These are phyloP conservation scores for Limonomyces culmigenus DNA, from an alignment of 1,284 basidiomycete genomes.

Conservation along the genomic window DNA sequence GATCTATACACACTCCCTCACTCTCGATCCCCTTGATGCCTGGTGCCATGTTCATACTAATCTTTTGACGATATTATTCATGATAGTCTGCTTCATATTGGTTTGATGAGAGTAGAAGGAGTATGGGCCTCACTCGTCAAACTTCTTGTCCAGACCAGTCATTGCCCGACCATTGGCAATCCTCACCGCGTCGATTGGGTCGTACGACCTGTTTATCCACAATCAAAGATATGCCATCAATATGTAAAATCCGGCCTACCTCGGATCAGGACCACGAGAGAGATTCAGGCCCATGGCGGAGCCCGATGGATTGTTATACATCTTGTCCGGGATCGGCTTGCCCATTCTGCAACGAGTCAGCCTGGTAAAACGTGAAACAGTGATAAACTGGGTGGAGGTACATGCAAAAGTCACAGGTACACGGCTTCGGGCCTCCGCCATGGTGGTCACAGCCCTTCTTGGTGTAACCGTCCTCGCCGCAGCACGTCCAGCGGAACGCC, in stretches of 20 bases:
- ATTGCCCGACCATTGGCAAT: neutral
- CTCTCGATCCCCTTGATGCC: no score
- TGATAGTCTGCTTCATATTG: no score
- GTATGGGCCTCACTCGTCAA: no score
- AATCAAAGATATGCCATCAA: neutral
- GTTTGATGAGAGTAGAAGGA: no score
- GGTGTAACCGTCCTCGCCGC: constrained; percentile 15
- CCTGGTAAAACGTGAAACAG: no score
- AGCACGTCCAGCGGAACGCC: constrained; percentile 20
- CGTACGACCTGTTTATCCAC: neutral
- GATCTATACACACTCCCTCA: no score
- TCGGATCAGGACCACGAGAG: constrained; percentile 17
- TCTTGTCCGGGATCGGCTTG: constrained; percentile 14
- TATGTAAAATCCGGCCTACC: constrained; percentile 9
- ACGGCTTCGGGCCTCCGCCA: constrained; percentile 20
- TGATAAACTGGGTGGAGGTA: constrained; percentile 6
- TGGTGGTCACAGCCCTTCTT: constrained; percentile 20
- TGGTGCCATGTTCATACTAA: no score
- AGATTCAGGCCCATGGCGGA: constrained; percentile 15
- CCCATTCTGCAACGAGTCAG: constrained; percentile 13
- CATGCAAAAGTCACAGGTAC: constrained; percentile 22
- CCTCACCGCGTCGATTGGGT: neutral
- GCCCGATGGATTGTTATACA: constrained; percentile 14
- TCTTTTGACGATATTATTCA: no score
- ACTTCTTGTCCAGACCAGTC: neutral